Conservation (phyloP, 495 filamentous ascomycete genomes). For the Penicillium chermesinum region DNA sequence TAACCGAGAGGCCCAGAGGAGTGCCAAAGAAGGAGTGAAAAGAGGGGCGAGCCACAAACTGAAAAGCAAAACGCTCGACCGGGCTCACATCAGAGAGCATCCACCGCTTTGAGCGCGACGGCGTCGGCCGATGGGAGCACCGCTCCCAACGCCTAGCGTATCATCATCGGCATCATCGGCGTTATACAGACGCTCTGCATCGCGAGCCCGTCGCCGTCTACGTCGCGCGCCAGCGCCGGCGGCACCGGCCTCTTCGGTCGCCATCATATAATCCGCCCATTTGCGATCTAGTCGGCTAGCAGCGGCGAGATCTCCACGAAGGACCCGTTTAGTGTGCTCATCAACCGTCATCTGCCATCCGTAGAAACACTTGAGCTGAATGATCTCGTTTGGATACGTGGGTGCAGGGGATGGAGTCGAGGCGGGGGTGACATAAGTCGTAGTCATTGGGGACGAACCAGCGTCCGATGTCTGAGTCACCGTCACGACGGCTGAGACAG, state of each 20-base stretch:
- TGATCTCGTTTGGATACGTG: constrained; percentile 65
- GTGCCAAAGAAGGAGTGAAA: neutral
- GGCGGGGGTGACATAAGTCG: constrained; percentile 25
- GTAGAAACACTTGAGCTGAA: constrained; percentile 88
- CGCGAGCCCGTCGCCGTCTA: constrained; percentile 66
- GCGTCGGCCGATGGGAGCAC: constrained; percentile 27
- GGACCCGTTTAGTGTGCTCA: constrained; percentile 80
- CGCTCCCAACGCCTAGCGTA: constrained; percentile 21
- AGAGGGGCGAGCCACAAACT: neutral
- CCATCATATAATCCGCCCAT: constrained; percentile 94
- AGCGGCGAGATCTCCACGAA: constrained; percentile 64
- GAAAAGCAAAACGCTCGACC: neutral
- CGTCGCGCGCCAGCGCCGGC: constrained; percentile 61
- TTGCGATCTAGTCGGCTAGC: constrained; percentile 75
- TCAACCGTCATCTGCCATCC: constrained; percentile 93
- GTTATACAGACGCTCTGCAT: constrained; percentile 65
- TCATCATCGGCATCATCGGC: constrained; percentile 69
- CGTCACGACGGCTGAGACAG: constrained; percentile 21
- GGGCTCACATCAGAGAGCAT: constrained; percentile 52
- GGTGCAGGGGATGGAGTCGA: constrained; percentile 30
- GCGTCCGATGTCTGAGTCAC: constrained; percentile 25
- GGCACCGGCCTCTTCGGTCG: constrained; percentile 74
- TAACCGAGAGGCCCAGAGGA: too few species aligned
- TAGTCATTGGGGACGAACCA: constrained; percentile 23
- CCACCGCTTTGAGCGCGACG: constrained; percentile 52